Base-by-base conservation (phyloP, 768 basidiomycete species). In the Tylopilus balloui region DNA sequence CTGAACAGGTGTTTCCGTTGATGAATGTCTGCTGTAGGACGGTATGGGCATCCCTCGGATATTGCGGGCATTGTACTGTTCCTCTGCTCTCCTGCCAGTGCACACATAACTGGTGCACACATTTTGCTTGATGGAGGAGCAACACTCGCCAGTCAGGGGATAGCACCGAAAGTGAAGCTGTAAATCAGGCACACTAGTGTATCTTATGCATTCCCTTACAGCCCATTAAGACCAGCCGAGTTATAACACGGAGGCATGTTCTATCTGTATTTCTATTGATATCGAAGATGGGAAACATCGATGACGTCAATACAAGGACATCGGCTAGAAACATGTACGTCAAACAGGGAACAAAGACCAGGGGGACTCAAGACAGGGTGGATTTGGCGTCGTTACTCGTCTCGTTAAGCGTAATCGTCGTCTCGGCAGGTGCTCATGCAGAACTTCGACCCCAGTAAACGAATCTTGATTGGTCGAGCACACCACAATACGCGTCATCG, bases 81-180 rank as follows among this genome's bases (percentile, higher is more conserved):
- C 73, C 73, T 89, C 32, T 74, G 79, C 9, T 86, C 85, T 15
- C 80, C 83, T 1, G 89, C 85, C 1, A 77, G 80, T 2, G 77
- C 86, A 3, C 88, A 89, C 51, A 71, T 90, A 40, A 89, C 88
- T 1, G 88, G 86, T 11, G 73, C 77, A 17, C 84, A 89, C 51
- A 84, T 82, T 38, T 57, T 85, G 4, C 66, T 89, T 10, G 89
- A 92, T 54, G 89, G 89, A 21, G 86, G 86, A 21, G 47, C 65
- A n/a, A 51, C 51, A 2, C 50, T 67, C 14, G 54, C 58, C 0
- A 27, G 37, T 10, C 54, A 58, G n/a, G 51, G 53, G 2, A 36
- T 67, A 37, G 60, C 62, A 3, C 66, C 67, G 6, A 38, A 21
- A 41, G 49, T 56, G 25, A 69, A 65, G 43, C 31, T 67, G 40